Percentiles rank a stretch among this genome's conserved stretches.
phyloP scores from a whole-genome alignment of 2,329 filamentous ascomycete species.

The Colletotrichum spaethianum region DNA sequence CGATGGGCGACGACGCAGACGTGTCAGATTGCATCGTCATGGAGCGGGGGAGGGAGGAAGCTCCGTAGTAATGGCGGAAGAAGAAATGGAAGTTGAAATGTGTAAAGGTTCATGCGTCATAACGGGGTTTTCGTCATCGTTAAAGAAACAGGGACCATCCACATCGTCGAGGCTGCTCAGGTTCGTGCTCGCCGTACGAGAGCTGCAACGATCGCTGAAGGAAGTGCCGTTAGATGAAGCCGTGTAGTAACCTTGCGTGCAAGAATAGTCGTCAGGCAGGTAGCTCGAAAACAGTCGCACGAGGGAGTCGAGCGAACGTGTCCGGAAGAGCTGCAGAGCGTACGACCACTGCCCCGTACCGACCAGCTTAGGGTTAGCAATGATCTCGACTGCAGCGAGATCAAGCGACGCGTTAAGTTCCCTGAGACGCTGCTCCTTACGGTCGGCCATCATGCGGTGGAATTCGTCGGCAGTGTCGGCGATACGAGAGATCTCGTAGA shows the following conservation, averaged over 20 bases:
- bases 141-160: constrained; percentile 55
- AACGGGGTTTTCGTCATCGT: constrained; percentile 55
- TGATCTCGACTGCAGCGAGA: constrained; percentile 72
- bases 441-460: constrained; percentile 66
- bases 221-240: constrained; percentile 55
- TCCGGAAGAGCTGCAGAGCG: constrained; percentile 72
- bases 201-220: constrained; percentile 55
- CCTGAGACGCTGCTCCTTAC: constrained; percentile 66
- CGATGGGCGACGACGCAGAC: constrained; percentile 54
- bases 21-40: constrained; percentile 65
- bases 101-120: constrained; percentile 63
- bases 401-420: constrained; percentile 71
- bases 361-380: constrained; percentile 71
- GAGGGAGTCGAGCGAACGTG: constrained; percentile 71
- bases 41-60: constrained; percentile 63
- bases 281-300: constrained; percentile 73
- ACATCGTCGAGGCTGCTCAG: constrained; percentile 56
- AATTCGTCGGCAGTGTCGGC: constrained; percentile 68
- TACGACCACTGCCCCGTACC: constrained; percentile 72
- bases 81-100: constrained; percentile 47
- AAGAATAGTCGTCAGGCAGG: constrained; percentile 64
- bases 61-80: constrained; percentile 47
- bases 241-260: constrained; percentile 53
- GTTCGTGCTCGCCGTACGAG: constrained; percentile 54
- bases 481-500: constrained; percentile 69